Percentiles rank a stretch among this genome's conserved stretches.
Evolutionary conservation across 441 rosid genomes (phyloP).

Genomic region (Brassica balearica): DNA sequence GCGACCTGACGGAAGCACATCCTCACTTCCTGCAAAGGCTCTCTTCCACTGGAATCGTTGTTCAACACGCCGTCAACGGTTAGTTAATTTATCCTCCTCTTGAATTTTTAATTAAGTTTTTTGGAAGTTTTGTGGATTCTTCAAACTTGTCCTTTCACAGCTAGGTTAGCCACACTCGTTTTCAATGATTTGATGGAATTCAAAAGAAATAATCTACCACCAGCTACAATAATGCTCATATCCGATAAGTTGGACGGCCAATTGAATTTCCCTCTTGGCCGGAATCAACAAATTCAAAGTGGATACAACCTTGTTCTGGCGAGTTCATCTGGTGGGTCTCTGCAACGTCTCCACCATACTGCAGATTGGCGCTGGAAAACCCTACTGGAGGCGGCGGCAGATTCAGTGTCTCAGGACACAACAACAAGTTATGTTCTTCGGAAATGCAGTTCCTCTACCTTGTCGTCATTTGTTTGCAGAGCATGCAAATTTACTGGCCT

Average conservation of each 20-base stretch:
- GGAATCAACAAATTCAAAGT: neutral
- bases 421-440: neutral
- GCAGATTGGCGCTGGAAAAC: neutral
- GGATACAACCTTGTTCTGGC: slow-evolving; percentile 4
- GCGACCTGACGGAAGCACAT: too few relatives aligned
- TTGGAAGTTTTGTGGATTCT: neutral
- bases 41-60: neutral
- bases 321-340: neutral
- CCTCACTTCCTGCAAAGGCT: too few relatives aligned
- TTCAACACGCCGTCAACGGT: neutral
- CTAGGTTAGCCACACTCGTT: neutral
- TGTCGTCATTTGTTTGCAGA: neutral
- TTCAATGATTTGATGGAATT: neutral
- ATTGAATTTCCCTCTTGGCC: neutral
- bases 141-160: slow-evolving; percentile 1
- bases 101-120: neutral
- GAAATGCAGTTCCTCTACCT: neutral
- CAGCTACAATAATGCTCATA: neutral
- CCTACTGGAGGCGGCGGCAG: neutral
- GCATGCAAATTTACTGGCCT: neutral
- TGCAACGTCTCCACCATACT: neutral
- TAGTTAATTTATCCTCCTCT: neutral
- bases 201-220: neutral
- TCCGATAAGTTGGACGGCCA: neutral
- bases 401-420: neutral